A percentile compares a stretch with the other conserved stretches of the same genome.
Evolutionary conservation across 306 rosid species (phyloP).

Genomic region (Dicorynia guianensis): DNA sequence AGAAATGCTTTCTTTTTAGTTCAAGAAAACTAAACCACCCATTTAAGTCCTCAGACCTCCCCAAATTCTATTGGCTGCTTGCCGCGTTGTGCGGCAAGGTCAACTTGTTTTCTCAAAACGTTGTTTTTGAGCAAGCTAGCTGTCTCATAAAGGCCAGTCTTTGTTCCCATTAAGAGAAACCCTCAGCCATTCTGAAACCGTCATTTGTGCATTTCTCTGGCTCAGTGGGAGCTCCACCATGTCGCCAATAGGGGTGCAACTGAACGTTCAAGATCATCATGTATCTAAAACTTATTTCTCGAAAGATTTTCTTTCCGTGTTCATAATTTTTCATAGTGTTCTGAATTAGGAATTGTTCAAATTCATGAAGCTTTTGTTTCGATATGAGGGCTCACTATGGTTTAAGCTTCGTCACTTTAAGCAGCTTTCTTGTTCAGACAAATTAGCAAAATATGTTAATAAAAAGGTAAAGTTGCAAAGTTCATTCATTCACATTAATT

Average conservation of each 20-base stretch:
- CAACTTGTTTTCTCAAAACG: constrained; percentile 21
- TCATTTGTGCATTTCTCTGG: constrained; percentile 6
- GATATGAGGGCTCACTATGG: background rate
- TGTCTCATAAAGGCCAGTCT: constrained; percentile 20
- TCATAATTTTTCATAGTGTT: background rate
- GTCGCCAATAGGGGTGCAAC: constrained; percentile 52
- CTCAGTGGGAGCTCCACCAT: constrained; percentile 38
- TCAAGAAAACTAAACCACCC: constrained; percentile 52
- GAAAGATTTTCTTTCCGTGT: constrained; percentile 6
- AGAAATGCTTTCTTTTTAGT: constrained; percentile 48
- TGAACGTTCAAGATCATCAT: constrained; percentile 55
- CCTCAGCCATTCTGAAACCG: constrained; percentile 37
- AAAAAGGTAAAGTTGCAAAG: background rate
- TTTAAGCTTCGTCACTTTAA: background rate
- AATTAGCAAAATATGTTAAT: background rate
- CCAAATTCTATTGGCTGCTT: constrained; percentile 43
- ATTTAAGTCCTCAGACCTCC: constrained; percentile 33
- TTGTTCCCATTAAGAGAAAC: constrained; percentile 26
- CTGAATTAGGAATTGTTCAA: constrained; percentile 7
- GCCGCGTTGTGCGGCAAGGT: constrained; percentile 29
- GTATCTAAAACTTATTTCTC: constrained; percentile 39
- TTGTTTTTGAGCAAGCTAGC: constrained; percentile 28
- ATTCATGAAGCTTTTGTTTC: background rate
- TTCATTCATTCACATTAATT: constrained; percentile 9
- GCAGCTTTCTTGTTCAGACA: background rate